Base-by-base conservation (phyloP, 345 rosid genomes). In the Salix arbutifolia region DNA sequence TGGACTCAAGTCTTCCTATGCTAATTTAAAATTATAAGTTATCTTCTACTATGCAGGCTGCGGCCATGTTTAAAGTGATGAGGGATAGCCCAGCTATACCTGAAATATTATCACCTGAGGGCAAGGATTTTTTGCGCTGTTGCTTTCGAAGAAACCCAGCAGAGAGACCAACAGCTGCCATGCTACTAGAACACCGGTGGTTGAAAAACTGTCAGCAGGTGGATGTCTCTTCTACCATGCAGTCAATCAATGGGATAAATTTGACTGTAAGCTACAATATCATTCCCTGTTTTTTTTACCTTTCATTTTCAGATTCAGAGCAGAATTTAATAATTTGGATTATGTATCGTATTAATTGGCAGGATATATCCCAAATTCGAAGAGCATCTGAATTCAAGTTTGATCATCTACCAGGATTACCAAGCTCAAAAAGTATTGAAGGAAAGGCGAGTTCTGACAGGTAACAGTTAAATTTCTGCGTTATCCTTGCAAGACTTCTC, bases 61-160 rank as follows among this genome's bases (percentile, higher is more conserved):
- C 98, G 77, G 99, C 99, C 13, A 89, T 96, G 99, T 93, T 96
- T 84, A 91, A 90, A 81, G 97, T 92, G 70, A 74, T 93, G 90
- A 90, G 62, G 83, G 94, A 96, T 78, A 92, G 86, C 25, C 99
- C 99, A 69, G 81, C 91, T 12, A 82, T 92, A 71, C 99, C 99
- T 1, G 92, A 88, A 77, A 85, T 84, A 71, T 84, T 96, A 80
- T 96, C 99, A 80, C 70, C 86, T 1, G 98, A 92, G 75, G 96
- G 98, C 31, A 93, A 89, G 86, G 99, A 93, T 50, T 96, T 96
- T 78, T 86, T 96, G n/a, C 76, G 80, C 70, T 79, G 84, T 67
- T 96, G 99, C 80, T 96, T 96, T 74, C 88, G 52, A 74, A 87
- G 98, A 86, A 93, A 93, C 74, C 99, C 99, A 58, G 97, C 97